Evolutionary conservation across 352 stramenopile species (phyloP).

Genomic region (Globisporangium nagaii): DNA sequence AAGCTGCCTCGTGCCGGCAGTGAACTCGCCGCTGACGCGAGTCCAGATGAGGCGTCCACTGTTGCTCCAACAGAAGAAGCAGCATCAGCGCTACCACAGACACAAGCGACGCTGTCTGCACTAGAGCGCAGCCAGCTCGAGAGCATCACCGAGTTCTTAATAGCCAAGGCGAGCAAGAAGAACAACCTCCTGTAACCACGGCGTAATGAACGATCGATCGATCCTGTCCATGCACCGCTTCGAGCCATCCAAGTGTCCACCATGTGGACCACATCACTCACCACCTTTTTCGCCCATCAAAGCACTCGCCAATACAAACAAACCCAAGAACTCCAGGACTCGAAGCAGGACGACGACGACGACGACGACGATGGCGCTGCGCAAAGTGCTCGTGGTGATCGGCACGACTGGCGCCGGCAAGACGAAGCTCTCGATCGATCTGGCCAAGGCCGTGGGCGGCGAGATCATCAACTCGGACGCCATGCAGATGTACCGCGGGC

Average conservation of each 20-base stretch:
- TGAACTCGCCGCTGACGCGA: background rate
- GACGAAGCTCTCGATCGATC: constrained; percentile 89
- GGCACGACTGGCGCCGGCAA: constrained; percentile 90
- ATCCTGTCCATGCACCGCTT: constrained; percentile 1
- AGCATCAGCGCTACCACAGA: background rate
- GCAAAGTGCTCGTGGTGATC: constrained; percentile 85
- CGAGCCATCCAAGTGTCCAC: constrained; percentile 5
- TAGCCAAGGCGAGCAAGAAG: constrained; percentile 57
- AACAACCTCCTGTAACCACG: constrained; percentile 13
- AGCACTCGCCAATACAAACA: too few relatives aligned
- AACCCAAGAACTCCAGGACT: too few relatives aligned
- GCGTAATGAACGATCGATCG: background rate
- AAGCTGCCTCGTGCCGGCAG: background rate
- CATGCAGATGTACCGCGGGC: constrained; percentile 90
- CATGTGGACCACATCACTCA: constrained; percentile 20
- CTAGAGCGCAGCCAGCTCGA: constrained; percentile 32
- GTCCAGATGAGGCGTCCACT: background rate
- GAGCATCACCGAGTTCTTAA: constrained; percentile 58
- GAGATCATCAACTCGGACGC: constrained; percentile 91
- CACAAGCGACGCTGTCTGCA: too few relatives aligned
- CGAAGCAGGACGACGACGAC: too few relatives aligned
- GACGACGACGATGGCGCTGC: constrained; percentile 29
- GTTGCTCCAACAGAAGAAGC: background rate
- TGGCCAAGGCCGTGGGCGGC: constrained; percentile 84
- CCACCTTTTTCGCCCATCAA: constrained; percentile 18